Percentiles rank a stretch among this genome's conserved stretches.
Conservation (phyloP, 495 filamentous ascomycete genomes). For the Neurospora sp. region DNA sequence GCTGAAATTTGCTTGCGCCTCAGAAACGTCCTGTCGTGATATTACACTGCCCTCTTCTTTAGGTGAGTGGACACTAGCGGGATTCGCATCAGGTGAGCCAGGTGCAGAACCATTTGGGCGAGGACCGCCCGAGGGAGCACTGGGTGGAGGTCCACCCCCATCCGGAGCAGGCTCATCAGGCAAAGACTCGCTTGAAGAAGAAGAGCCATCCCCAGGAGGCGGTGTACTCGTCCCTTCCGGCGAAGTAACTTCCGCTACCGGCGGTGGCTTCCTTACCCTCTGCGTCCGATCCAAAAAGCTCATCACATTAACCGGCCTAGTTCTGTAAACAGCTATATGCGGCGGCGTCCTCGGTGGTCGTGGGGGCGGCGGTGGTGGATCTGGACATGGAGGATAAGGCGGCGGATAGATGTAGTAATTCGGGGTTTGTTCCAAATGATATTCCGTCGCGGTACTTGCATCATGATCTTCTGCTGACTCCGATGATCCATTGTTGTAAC, state of each 20-base stretch:
- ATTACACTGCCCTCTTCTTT: background rate
- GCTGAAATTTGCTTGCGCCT: background rate
- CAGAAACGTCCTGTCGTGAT: background rate
- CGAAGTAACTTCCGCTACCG: background rate
- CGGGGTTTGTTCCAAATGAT: background rate
- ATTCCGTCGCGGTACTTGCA: background rate
- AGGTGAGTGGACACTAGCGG: background rate
- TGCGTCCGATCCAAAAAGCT: background rate
- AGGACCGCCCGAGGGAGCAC: background rate
- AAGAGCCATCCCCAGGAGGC: background rate
- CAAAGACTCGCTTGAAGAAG: background rate
- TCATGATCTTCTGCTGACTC: background rate
- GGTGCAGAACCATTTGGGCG: background rate
- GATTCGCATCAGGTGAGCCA: background rate
- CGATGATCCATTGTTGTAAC: background rate
- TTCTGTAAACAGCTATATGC: background rate
- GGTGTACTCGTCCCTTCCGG: background rate
- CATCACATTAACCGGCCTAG: background rate
- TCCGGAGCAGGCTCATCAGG: background rate
- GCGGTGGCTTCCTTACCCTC: background rate
- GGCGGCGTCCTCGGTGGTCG: background rate
- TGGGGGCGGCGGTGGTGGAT: background rate
- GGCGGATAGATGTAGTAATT: background rate
- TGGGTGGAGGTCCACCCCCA: background rate
- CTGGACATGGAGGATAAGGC: background rate